phyloP scores from a whole-genome alignment of 352 stramenopile genomes.

The Globisporangium polare region DNA sequence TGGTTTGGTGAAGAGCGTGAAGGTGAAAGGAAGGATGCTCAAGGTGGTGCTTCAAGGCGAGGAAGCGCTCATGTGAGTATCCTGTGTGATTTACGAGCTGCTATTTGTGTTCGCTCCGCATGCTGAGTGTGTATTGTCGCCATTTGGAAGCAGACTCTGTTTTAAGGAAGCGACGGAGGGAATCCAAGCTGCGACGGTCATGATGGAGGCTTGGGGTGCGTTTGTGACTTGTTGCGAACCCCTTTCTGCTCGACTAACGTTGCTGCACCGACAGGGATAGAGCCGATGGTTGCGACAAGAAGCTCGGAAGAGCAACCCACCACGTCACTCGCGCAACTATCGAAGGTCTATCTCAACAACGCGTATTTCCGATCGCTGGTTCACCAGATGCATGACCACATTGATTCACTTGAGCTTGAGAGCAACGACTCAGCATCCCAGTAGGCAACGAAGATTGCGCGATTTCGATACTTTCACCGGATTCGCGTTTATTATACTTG shows the following conservation, averaged over 20 bases:
- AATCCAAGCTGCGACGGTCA: slow-evolving; percentile 26
- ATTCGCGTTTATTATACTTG: not conserved
- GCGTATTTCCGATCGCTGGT: slow-evolving; percentile 31
- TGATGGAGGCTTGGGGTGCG: slow-evolving; percentile 49
- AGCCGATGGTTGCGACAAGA: slow-evolving; percentile 33
- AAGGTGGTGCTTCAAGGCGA: slow-evolving; percentile 16
- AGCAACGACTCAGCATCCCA: not conserved
- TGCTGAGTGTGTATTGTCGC: not conserved
- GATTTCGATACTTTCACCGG: not conserved
- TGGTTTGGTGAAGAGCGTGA: slow-evolving; percentile 24
- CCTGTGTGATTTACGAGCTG: not conserved
- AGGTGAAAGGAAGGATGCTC: slow-evolving; percentile 32
- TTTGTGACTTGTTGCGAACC: not conserved
- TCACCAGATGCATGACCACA: slow-evolving; percentile 32
- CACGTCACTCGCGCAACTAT: slow-evolving; percentile 20
- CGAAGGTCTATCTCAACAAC: slow-evolving; percentile 27
- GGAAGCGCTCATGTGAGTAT: slow-evolving; percentile 28
- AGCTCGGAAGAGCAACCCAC: not conserved
- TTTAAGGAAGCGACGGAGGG: slow-evolving; percentile 19
- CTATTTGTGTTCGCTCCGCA: not conserved
- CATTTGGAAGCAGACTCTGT: slow-evolving; percentile 23
- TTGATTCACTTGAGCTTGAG: slow-evolving; percentile 18
- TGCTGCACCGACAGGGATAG: slow-evolving; percentile 23
- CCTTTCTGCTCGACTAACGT: not conserved
- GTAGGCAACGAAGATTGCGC: not conserved